phyloP scores from a whole-genome alignment of 768 basidiomycete species.

The Mycena sanguinolenta region DNA sequence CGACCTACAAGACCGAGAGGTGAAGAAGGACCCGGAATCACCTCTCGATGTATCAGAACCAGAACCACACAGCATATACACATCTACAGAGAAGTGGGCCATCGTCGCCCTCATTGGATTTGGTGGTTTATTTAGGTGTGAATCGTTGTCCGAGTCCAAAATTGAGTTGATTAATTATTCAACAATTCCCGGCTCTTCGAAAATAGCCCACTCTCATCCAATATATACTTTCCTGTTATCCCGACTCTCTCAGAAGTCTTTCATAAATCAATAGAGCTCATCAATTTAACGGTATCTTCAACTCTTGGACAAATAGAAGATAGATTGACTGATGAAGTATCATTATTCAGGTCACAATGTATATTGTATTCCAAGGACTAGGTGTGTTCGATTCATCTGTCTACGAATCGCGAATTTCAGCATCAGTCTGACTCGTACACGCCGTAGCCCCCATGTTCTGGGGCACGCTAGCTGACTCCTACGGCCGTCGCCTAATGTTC shows the following conservation, averaged over 20 bases:
- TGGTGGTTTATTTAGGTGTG: conserved; percentile 75
- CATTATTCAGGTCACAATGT: conserved; percentile 67
- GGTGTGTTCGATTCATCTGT: conserved; percentile 52
- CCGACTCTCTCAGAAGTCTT: conserved; percentile 76
- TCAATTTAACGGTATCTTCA: conserved; percentile 76
- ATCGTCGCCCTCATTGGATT: conserved; percentile 71
- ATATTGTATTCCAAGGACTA: conserved; percentile 77
- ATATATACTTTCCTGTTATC: conserved; percentile 86
- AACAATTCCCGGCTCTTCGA: background rate
- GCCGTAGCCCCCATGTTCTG: conserved; percentile 72
- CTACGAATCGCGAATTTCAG: background rate
- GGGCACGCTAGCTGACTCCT: conserved; percentile 77
- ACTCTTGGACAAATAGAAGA: background rate
- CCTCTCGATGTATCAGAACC: no score
- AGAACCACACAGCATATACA: conserved; percentile 60
- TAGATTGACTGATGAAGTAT: background rate
- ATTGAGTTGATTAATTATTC: no score
- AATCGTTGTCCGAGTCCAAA: no score
- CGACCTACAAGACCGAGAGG: no score
- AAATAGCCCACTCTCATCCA: conserved; percentile 75
- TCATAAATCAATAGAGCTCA: conserved; percentile 74
- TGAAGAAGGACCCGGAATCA: no score
- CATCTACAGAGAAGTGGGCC: conserved; percentile 73
- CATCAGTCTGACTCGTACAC: background rate
- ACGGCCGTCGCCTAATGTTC: conserved; percentile 75